Evolutionary conservation across 371 early-diverging fungal genomes (phyloP).

Genomic region (Mortierella sp.): DNA sequence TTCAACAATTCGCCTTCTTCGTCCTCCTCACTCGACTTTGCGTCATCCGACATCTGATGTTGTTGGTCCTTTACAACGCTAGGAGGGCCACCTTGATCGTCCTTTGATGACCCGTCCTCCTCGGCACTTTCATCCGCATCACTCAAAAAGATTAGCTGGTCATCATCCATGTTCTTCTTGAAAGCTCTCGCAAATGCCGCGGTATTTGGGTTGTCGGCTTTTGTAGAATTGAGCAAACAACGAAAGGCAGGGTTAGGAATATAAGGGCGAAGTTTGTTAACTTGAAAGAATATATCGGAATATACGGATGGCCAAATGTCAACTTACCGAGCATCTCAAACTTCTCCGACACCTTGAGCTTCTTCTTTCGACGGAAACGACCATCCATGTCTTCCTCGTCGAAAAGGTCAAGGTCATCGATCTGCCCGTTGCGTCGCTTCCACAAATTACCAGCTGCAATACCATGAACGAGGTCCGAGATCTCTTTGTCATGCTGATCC

Average conservation of each 20-base stretch:
- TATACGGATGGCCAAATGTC: not conserved
- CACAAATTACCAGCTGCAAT: constrained; percentile 54
- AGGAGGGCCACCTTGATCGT: not conserved
- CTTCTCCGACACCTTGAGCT: constrained; percentile 47
- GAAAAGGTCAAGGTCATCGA: constrained; percentile 47
- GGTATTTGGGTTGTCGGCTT: constrained; percentile 47
- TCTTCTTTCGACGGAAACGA: constrained; percentile 43
- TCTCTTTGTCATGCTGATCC: constrained; percentile 48
- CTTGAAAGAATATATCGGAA: not conserved
- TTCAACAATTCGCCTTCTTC: constrained; percentile 38
- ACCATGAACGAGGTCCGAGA: constrained; percentile 51
- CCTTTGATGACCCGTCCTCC: constrained; percentile 8
- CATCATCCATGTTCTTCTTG: constrained; percentile 45
- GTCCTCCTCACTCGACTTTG: constrained; percentile 20
- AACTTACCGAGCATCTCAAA: constrained; percentile 52
- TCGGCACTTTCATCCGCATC: constrained; percentile 43
- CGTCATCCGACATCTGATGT: not conserved
- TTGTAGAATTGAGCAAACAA: not conserved
- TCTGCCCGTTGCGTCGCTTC: constrained; percentile 52
- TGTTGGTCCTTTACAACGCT: not conserved
- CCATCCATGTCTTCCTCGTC: constrained; percentile 52
- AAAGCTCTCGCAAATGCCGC: constrained; percentile 53
- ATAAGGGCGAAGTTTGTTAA: not conserved
- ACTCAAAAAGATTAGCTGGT: constrained; percentile 43
- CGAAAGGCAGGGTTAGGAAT: not conserved